phyloP scores from a whole-genome alignment of 257 asterid species.

The Rubia yunnanensis region DNA sequence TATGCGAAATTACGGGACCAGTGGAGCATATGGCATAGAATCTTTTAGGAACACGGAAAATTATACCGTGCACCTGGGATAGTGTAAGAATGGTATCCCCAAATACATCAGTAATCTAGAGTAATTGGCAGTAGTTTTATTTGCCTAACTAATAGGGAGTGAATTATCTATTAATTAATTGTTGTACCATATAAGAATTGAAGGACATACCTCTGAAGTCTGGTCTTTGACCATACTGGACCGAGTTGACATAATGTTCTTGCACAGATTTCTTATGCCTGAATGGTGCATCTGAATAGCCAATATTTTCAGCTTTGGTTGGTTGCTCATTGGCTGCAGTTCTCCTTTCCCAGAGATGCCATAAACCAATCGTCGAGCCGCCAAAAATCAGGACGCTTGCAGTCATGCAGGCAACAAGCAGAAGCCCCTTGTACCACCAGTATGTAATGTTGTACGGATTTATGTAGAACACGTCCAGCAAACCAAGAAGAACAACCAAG shows the following conservation, averaged over 20 bases:
- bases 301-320: slow-evolving; percentile 8
- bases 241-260: slow-evolving; percentile 22
- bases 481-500: slow-evolving; percentile 32
- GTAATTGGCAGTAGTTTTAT: too few relatives aligned
- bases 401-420: slow-evolving; percentile 49
- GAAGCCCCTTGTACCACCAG: slow-evolving; percentile 73
- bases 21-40: too few relatives aligned
- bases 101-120: too few relatives aligned
- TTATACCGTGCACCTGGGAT: too few relatives aligned
- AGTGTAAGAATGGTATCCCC: too few relatives aligned
- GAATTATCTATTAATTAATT: too few relatives aligned
- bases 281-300: slow-evolving; percentile 8
- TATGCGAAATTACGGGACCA: neutral
- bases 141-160: too few relatives aligned
- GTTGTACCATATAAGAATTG: too few relatives aligned
- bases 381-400: slow-evolving; percentile 55
- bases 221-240: slow-evolving; percentile 63
- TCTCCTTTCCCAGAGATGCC: slow-evolving; percentile 68
- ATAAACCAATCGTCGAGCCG: slow-evolving; percentile 45
- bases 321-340: slow-evolving; percentile 18
- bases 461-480: slow-evolving; percentile 42
- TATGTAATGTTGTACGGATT: slow-evolving; percentile 35
- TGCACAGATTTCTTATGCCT: slow-evolving; percentile 18
- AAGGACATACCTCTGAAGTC: slow-evolving; percentile 64
- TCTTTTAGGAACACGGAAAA: too few relatives aligned